Base-by-base conservation (phyloP, 129 eudicot genomes). In the Flaveria linearis region DNA sequence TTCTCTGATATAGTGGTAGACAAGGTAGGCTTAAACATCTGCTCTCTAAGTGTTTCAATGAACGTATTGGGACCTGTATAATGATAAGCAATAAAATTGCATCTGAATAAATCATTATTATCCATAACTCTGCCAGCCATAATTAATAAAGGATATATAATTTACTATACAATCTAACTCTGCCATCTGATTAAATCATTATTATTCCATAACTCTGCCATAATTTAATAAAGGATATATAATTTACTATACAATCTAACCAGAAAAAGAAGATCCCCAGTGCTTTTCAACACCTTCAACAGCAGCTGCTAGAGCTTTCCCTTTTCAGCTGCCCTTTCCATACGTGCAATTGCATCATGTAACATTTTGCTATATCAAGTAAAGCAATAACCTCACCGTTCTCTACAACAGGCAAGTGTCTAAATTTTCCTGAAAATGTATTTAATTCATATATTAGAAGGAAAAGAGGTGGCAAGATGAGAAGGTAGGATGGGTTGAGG, bases 251-350 rank as follows among this genome's bases (percentile, higher is more conserved):
- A 45, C 68, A 68, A 69, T 77, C 83, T 71, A 78, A 90, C 97
- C 96, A 82, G 96, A 81, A 39, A 69, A 82, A 70, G 96, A 77
- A 39, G 92, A 53, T 14, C 96, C 98, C 98, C 97, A 93, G 79
- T 87, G 87, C 72, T 86, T 90, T 64, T 88, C 98, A 80, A 93
- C 98, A 42, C 98, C 98, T 84, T 93, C 98, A 86, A 93, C 96
- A 55, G 97, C 98, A 65, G 96, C 97, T 17, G 90, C 98, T 68
- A 93, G 90, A 60, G 98, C 98, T 80, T 93, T 49, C 98, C 98
- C 73, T 93, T 93, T 79, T 90, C 97, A 72, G 98, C 96, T n/a
- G 97, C 97, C 87, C 96, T 81, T 77, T 93, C 98, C 95, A 93
- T 85, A 58, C 97, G 91, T 49, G 97, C 98, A 61, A 93, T 90